Base-by-base conservation (phyloP, 257 asterid species). In the Nicotiana otophora region DNA sequence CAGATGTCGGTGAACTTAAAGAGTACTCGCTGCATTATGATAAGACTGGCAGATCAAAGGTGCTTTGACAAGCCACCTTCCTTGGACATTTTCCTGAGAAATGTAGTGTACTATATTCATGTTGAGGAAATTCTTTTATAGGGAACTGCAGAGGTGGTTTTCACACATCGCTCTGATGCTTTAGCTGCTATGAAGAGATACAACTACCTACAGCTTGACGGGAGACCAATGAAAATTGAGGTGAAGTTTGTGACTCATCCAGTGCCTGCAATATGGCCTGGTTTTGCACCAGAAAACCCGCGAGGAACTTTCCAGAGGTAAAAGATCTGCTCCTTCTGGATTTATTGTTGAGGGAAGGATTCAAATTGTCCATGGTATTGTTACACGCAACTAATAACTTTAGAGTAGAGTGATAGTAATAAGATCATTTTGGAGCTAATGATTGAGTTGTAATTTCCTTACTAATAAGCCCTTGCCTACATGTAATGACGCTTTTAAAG, bases 141-240 rank as follows among this genome's bases (percentile, higher is more conserved):
- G 90, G 88, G 90, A 33, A 81, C 83, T 46, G 90, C 86, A 81
- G 88, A 85, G 31, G 93, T 95, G 69, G 94, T 88, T 54, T 95
- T 86, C 82, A 79, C 89, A 33, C 88, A 87, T 15, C 84, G 89
- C 28, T 93, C 92, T 86, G 97, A 94, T 87, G 98, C 99, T 78
- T 78, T 94, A 86, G 84, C 91, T 78, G 98, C 98, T 83, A 85
- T 92, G 61, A 86, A 82, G 88, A 90, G 83, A 83, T 93, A 88
- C 81, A 86, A 91, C 65, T 84, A 91, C 77, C 85, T 85, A 55
- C 90, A 79, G 83, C 98, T 95, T 84, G 97, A 92, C 61, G 98
- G 99, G 64, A 88, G 83, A 84, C 97, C 92, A 42, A 84, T 95
- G 92, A 87, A 88, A 80, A 74, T 95, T 85, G 96, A 90, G 81